phyloP scores from a whole-genome alignment of 306 rosid species.

The Inga leiocalycina region DNA sequence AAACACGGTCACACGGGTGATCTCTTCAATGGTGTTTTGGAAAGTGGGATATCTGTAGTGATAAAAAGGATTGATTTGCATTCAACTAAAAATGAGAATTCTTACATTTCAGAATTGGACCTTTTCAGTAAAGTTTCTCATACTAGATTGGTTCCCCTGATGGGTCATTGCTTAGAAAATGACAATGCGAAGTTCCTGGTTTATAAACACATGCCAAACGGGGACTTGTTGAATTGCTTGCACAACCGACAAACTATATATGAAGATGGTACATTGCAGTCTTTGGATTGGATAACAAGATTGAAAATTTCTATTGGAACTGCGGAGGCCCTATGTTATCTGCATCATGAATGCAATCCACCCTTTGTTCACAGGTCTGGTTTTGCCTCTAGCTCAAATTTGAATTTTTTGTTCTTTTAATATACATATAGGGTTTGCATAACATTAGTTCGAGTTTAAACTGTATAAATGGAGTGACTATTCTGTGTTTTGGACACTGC shows the following conservation, averaged over 20 bases:
- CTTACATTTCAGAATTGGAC: constrained; percentile 68
- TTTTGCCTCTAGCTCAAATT: constrained; percentile 17
- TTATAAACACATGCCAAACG: constrained; percentile 76
- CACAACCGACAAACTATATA: constrained; percentile 53
- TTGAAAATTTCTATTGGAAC: constrained; percentile 91
- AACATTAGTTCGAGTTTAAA: constrained; percentile 9
- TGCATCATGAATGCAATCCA: constrained; percentile 88
- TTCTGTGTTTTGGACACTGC: constrained; percentile 37
- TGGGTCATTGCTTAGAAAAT: constrained; percentile 87
- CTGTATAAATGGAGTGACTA: constrained; percentile 35
- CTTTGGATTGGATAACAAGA: constrained; percentile 98
- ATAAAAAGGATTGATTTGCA: constrained; percentile 71
- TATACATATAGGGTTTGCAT: background rate
- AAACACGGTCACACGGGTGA: constrained; percentile 90
- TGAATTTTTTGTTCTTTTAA: background rate
- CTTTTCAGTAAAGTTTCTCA: constrained; percentile 74
- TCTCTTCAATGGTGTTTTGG: constrained; percentile 73
- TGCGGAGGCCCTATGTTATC: constrained; percentile 83
- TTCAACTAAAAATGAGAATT: constrained; percentile 50
- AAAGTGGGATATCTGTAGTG: constrained; percentile 67
- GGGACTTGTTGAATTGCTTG: constrained; percentile 82
- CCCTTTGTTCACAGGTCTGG: constrained; percentile 87
- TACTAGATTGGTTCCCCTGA: constrained; percentile 76
- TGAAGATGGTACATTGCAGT: constrained; percentile 69
- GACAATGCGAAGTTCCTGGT: constrained; percentile 86